Evolutionary conservation across 2,329 filamentous ascomycete genomes (phyloP), one percentile per base, ranked within the genome.

Genomic region (Colletotrichum orchidophilum): DNA sequence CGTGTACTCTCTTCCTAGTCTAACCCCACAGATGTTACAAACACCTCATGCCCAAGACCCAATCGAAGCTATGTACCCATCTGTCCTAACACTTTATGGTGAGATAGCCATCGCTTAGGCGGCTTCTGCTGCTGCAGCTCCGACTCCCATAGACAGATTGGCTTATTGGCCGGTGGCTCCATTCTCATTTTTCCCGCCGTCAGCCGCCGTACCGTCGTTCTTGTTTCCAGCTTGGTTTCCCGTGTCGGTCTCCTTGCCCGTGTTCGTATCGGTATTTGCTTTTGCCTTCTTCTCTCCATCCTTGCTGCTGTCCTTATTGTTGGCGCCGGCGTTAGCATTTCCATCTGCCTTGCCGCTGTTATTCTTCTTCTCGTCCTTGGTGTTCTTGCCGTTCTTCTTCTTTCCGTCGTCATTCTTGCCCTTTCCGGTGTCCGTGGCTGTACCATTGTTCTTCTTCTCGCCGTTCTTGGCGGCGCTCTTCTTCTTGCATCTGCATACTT

Each of bases 401-500:
- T 63, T 63, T 1, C 27, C 52, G 27, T 64, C 27, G 15, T 61
- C 54, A 18, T 67, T 62, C 46, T 62, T 67, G n/a, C 49, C 49
- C n/a, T 42, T n/a, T n/a, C n/a, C 27, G 13, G 18, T 61, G 46
- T 61, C 27, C 55, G 61, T 61, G 12, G 11, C 24, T 35, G 24
- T n/a, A 3, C 49, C 24, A 9, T 49, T 31, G 15, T 63, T 55
- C 21, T 63, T 66, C 13, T 71, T 68, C 3, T 7, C 52, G 8
- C 58, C 53, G 18, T 62, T 52, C 27, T 42, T 52, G 11, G 50
- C 64, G 29, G n/a, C n/a, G n/a, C n/a, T n/a, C n/a, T n/a, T n/a
- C n/a, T n/a, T n/a, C n/a, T 52, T 59, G 59, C 65, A 68, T 39
- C 52, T 54, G 52, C 65, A 68, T 27, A 35, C 54, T 42, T 69